phyloP scores from a whole-genome alignment of 257 asterid genomes.

The Dorcoceras hygrometricum region DNA sequence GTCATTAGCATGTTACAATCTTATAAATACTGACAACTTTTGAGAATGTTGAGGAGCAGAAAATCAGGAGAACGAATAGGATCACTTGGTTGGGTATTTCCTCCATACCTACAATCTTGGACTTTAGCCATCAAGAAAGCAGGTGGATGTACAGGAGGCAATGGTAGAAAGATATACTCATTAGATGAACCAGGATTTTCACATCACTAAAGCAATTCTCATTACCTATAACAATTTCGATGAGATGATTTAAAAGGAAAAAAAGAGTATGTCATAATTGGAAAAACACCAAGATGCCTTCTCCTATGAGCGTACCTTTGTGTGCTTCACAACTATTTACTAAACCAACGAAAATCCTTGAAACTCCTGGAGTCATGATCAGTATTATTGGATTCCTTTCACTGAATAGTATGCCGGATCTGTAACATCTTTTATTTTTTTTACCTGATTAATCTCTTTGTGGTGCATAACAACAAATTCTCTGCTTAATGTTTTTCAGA shows the following conservation, averaged over 20 bases:
- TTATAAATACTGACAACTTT: background rate
- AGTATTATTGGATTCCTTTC: background rate
- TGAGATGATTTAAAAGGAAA: background rate
- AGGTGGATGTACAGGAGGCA: slow-evolving; percentile 10
- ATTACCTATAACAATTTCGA: background rate
- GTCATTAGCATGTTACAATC: background rate
- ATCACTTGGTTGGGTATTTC: background rate
- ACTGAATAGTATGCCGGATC: background rate
- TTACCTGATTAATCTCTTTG: slow-evolving; percentile 13
- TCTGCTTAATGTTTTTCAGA: slow-evolving; percentile 41
- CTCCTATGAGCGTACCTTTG: background rate
- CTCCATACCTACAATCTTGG: background rate
- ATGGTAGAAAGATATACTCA: background rate
- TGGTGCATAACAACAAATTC: slow-evolving; percentile 13
- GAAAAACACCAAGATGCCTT: background rate
- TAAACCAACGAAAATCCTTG: background rate
- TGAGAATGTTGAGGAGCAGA: background rate
- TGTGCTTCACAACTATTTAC: background rate
- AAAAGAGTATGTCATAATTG: background rate
- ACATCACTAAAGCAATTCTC: slow-evolving; percentile 2
- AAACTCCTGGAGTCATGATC: background rate
- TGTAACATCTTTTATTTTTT: background rate
- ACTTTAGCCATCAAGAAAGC: slow-evolving; percentile 1
- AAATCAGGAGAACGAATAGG: background rate
- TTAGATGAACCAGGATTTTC: background rate